These are phyloP conservation scores for Solanum hybrid DNA, from an alignment of 305 asterid species.

Conservation along the genomic window DNA sequence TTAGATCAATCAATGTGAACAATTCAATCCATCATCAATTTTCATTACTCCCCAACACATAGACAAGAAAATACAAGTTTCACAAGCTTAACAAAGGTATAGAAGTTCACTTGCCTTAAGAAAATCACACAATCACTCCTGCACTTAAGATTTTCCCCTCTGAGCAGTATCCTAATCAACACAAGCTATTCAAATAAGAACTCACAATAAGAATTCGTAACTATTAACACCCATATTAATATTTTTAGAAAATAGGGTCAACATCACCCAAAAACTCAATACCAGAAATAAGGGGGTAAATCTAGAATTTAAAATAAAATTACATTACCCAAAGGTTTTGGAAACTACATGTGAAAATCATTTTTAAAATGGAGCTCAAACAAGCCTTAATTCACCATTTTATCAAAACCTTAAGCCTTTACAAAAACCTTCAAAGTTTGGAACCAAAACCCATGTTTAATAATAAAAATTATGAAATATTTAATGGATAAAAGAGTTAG, in stretches of 20 bases:
- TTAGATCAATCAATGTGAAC: neutral
- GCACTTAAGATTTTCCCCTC: neutral
- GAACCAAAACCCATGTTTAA: neutral
- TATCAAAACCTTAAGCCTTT: neutral
- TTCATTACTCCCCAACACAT: neutral
- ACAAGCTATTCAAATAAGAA: neutral
- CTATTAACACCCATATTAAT: neutral
- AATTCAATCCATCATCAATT: neutral
- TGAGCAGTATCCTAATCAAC: neutral
- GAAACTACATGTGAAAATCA: neutral
- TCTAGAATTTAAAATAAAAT: too few species aligned
- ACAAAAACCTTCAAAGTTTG: neutral
- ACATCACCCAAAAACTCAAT: neutral
- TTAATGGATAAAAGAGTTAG: neutral
- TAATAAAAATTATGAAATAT: neutral
- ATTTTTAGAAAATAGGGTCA: neutral
- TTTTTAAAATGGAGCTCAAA: too few species aligned
- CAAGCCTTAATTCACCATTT: neutral
- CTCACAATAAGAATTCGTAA: neutral
- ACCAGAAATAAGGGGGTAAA: neutral
- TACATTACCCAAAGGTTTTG: neutral
- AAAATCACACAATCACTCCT: neutral
- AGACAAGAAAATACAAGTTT: too few species aligned
- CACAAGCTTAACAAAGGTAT: neutral
- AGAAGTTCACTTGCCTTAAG: neutral